Conservation (phyloP, 2,329 filamentous ascomycete genomes). For the Ceratocystis papillata region DNA sequence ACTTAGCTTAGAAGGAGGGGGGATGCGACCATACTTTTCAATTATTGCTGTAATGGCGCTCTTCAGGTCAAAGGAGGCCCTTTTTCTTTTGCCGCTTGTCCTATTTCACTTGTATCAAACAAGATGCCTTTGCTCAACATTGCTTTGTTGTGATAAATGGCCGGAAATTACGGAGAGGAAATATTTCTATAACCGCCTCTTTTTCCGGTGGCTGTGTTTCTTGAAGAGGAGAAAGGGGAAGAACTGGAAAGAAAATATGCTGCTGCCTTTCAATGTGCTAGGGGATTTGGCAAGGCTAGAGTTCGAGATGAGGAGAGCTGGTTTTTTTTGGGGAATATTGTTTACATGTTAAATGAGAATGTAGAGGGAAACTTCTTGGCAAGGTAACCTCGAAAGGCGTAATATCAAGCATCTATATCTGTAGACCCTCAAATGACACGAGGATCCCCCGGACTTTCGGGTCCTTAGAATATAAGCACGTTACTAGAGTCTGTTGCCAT, state of each 20-base stretch:
- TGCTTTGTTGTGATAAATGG: not conserved
- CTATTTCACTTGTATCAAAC: not conserved
- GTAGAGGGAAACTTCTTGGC: not conserved
- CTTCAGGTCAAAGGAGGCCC: not conserved
- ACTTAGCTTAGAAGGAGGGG: not conserved
- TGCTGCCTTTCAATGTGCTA: not conserved
- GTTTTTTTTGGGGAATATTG: slow-evolving; percentile 5
- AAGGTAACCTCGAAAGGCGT: too few species aligned
- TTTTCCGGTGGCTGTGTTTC: slow-evolving; percentile 7
- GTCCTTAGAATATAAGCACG: not conserved
- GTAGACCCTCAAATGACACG: too few species aligned
- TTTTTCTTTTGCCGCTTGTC: not conserved
- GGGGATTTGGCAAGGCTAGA: not conserved
- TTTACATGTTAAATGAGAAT: not conserved
- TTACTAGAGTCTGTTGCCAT: not conserved
- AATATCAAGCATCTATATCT: too few species aligned
- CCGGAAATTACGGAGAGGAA: slow-evolving; percentile 1
- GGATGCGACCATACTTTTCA: not conserved
- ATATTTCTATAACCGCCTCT: not conserved
- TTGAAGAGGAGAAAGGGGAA: not conserved
- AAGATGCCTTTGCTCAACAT: too few species aligned
- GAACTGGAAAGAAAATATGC: not conserved
- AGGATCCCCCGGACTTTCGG: not conserved
- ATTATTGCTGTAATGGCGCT: not conserved
- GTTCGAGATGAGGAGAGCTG: not conserved